Evolutionary conservation across 2,329 filamentous ascomycete species (phyloP), one percentile per base, ranked within the genome.

Genomic region (Podosphaera xanthii): DNA sequence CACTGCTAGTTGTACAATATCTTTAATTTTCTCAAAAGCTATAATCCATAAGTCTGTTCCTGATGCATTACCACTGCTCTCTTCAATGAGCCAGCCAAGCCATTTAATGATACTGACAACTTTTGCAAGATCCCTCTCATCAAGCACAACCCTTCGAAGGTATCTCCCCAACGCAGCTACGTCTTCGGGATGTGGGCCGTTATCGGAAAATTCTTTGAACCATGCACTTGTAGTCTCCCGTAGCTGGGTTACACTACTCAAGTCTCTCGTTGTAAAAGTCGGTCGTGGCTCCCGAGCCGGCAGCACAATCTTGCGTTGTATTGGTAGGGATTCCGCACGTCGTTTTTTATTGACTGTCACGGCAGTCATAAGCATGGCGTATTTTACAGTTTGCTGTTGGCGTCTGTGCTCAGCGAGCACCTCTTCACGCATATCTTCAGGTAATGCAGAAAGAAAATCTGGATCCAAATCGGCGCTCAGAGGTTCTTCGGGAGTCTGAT

Each of bases 111-210:
- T 71, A 10, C 78, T 78, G 1, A 80, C 76, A 0, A 80, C 86
- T 70, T 94, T 95, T 4, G 77, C 77, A 71, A 92, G 76, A 68
- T 96, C 83, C 60, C 77, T 75, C 70, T 97, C 92, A 60, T 91
- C 83, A 0, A 72, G 61, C 0, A 95, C 77, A 0, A 97, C 87
- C 34, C 77, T 77, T 4, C 69, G 74, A 36, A 97, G 70, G 69
- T 94, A 97, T 65, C 75, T 78, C 59, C 77, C 79, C 61, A 97
- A 74, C 44, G 90, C 82, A 48, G 76, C 77, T 0, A 91, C 83
- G 70, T 98, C 92, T 60, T 86, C 81, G 0, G 72, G 71, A 70
- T 92, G 89, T 1, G 92, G 92, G 0, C 86, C 88, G 2, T 90
- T 84, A 4, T 75, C 75, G 42, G 70, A 73, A 61, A 91, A 94